Percentiles rank a stretch among this genome's conserved stretches.
Conservation (phyloP, 1,139 yeast genomes). For the Protomyces lactucae-debilis region DNA sequence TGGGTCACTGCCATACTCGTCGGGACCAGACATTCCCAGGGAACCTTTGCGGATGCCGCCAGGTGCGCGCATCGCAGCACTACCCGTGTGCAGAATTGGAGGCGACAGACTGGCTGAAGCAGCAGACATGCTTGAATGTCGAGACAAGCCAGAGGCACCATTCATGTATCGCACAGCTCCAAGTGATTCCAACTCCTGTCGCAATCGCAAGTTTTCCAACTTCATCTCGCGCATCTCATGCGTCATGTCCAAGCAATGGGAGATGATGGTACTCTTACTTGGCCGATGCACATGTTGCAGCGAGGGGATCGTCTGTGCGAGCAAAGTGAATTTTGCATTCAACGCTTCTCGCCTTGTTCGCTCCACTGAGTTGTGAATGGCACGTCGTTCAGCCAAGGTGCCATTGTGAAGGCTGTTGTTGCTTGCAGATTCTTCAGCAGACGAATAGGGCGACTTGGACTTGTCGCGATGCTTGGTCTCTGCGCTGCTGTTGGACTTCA, state of each 20-base stretch:
- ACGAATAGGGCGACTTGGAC: background rate
- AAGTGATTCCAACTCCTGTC: constrained; percentile 13
- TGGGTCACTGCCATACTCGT: background rate
- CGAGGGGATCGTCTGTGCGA: constrained; percentile 20
- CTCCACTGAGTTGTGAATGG: constrained; percentile 24
- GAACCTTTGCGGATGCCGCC: background rate
- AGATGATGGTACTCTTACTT: constrained; percentile 19
- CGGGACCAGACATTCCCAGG: background rate
- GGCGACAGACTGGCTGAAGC: background rate
- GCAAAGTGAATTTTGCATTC: constrained; percentile 10
- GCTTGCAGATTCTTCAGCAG: background rate
- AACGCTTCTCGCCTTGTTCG: constrained; percentile 20
- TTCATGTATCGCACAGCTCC: background rate
- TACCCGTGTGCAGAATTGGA: background rate
- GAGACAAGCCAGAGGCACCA: background rate
- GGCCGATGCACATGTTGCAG: constrained; percentile 22
- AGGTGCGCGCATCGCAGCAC: background rate
- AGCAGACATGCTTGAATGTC: background rate
- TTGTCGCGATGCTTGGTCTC: background rate
- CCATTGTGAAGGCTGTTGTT: background rate
- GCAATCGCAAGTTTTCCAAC: constrained; percentile 14
- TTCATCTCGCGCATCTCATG: constrained; percentile 15
- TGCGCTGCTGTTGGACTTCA: background rate
- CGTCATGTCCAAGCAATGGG: constrained; percentile 22
- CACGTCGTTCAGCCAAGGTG: constrained; percentile 21